Conservation (phyloP, 495 filamentous ascomycete genomes). For the Penicillium cataractarum region DNA sequence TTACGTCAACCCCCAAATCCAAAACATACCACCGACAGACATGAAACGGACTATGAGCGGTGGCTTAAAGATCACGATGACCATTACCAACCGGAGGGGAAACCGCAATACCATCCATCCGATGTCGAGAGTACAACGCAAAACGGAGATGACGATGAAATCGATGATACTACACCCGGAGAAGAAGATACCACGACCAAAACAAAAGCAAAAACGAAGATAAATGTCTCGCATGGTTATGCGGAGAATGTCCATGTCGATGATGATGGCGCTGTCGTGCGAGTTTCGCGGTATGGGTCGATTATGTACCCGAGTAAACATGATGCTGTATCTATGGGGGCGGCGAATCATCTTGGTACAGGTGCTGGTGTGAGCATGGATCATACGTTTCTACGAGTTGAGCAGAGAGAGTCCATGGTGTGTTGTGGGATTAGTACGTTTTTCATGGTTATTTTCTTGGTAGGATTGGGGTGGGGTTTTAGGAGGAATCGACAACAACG, state of each 20-base stretch:
- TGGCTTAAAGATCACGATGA: slow-evolving; percentile 1
- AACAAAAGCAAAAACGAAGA: not conserved
- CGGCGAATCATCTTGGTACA: not conserved
- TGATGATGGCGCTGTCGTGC: not conserved
- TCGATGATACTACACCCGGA: too few relatives aligned
- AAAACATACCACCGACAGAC: not conserved
- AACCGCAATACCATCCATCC: not conserved
- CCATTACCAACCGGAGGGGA: not conserved
- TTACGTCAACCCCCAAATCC: not conserved
- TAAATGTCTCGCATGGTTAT: not conserved
- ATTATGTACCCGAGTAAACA: not conserved
- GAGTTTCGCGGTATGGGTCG: not conserved
- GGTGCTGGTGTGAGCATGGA: too few relatives aligned
- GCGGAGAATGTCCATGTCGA: not conserved
- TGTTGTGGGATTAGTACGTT: not conserved
- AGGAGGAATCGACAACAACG: not conserved
- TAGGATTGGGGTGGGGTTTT: not conserved
- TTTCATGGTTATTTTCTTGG: not conserved
- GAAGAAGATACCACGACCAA: not conserved
- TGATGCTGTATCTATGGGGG: not conserved
- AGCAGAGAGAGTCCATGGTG: not conserved
- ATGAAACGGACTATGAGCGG: slow-evolving; percentile 1
- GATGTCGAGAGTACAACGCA: not conserved
- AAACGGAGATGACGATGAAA: not conserved
- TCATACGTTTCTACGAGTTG: not conserved